Evolutionary conservation across 768 basidiomycete species (phyloP).

Genomic region (Mycena venus): DNA sequence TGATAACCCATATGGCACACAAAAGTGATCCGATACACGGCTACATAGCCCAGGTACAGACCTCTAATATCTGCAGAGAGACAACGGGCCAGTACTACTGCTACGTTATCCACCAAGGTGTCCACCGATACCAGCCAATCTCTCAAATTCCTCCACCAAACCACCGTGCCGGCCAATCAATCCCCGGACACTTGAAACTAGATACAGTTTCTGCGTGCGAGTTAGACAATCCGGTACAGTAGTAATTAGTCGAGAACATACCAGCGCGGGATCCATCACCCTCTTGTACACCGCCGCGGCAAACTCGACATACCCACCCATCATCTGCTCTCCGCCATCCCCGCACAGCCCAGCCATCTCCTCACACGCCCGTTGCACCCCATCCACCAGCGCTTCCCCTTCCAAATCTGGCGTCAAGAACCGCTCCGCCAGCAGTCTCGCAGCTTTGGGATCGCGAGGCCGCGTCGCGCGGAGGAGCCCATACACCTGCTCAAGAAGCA

Average conservation of each 20-base stretch:
- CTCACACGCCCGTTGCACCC: conserved; percentile 53
- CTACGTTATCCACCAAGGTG: too few species aligned
- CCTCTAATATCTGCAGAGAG: too few species aligned
- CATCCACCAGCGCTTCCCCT: conserved; percentile 54
- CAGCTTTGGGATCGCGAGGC: conserved; percentile 51
- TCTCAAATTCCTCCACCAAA: not conserved
- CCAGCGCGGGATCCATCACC: conserved; percentile 63
- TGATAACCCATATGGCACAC: not conserved
- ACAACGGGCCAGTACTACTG: too few species aligned
- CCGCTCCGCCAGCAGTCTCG: conserved; percentile 51
- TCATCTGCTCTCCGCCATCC: conserved; percentile 41
- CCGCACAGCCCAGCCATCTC: conserved; percentile 47
- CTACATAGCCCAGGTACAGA: not conserved
- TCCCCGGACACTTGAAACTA: conserved; percentile 46
- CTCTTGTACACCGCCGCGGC: conserved; percentile 67
- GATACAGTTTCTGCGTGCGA: conserved; percentile 66
- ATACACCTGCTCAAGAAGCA: conserved; percentile 54
- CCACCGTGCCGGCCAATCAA: not conserved
- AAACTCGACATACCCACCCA: conserved; percentile 60
- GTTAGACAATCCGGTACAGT: conserved; percentile 11
- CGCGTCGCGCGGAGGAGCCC: conserved; percentile 47
- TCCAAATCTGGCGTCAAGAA: conserved; percentile 45
- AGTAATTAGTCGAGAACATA: conserved; percentile 41
- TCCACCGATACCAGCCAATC: too few species aligned
- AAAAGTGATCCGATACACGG: conserved; percentile 10